Evolutionary conservation across 2,329 filamentous ascomycete genomes (phyloP).

Genomic region (Fusarium irregulare): DNA sequence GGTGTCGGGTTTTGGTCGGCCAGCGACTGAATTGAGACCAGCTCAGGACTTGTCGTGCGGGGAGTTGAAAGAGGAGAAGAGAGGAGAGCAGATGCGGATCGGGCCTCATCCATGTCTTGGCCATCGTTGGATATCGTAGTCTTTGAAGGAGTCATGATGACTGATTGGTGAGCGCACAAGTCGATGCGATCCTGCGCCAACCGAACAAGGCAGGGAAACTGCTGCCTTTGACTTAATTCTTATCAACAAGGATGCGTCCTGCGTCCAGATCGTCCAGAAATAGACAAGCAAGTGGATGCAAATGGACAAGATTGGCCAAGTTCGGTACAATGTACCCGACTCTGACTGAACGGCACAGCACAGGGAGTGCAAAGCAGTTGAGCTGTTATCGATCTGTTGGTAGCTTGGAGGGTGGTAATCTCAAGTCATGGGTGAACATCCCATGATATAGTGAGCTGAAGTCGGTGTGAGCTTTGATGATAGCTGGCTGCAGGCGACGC

Average conservation of each 20-base stretch:
- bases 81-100: constrained; percentile 29
- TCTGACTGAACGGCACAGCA: constrained; percentile 5
- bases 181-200: constrained; percentile 30
- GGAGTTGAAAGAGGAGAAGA: constrained; percentile 45
- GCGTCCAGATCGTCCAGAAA: constrained; percentile 15
- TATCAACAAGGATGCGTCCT: constrained; percentile 23
- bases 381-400: constrained; percentile 27
- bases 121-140: constrained; percentile 9
- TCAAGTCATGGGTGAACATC: constrained; percentile 42
- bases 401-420: constrained; percentile 30
- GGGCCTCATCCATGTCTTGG: constrained; percentile 38
- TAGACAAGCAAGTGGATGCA: constrained; percentile 29
- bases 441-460: constrained; percentile 42
- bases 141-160: constrained; percentile 36
- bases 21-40: constrained; percentile 46
- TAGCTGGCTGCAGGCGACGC: constrained; percentile 39
- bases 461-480: constrained; percentile 39
- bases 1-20: constrained; percentile 47
- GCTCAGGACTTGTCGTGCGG: constrained; percentile 45
- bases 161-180: constrained; percentile 22
- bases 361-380: constrained; percentile 8
- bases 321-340: constrained; percentile 13
- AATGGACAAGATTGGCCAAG: constrained; percentile 19
- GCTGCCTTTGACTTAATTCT: constrained; percentile 35
- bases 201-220: constrained; percentile 28